Base-by-base conservation (phyloP, 2,329 filamentous ascomycete genomes). In the Colletotrichum endophyticum region DNA sequence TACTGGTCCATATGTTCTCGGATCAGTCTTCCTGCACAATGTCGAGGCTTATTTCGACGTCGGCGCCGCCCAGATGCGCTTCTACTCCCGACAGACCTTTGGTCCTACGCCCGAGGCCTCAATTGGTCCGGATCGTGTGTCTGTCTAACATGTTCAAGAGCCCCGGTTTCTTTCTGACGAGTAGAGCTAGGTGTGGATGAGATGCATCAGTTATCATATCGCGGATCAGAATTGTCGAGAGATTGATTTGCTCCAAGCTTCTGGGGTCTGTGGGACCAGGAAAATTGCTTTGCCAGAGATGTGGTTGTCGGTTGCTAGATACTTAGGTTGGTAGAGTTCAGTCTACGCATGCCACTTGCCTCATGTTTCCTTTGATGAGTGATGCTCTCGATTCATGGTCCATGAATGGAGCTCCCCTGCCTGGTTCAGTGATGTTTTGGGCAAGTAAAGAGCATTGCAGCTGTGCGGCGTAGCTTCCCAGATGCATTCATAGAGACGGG, bases 21-120 rank as follows among this genome's bases (percentile, higher is more conserved):
- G 89, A 0, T 86, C 88, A 39, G 85, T 85, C 8, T 91, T 90
- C 73, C 80, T 91, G 75, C 86, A 89, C 80, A 90, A 88, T 71
- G 87, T 88, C 4, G 80, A 91, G 67, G 86, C 86, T 1, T 87
- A 90, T 1, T 89, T 88, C 78, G 87, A 89, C 74, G 81, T 88
- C 19, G 87, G 87, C 1, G 86, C 82, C 8, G 86, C 83, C n/a
- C 81, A 87, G 81, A 86, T 89, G 84, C 84, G 86, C 6, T 87
- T 89, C 80, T 87, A 87, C 49, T 73, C 71, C 56, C 78, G 79
- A 22, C 62, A 79, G n/a, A 56, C 56, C 5, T 77, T 56, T n/a
- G 77, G 76, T 22, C 61, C 66, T 9, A 78, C 70, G 4, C 77
- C 77, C 13, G n/a, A 66, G 16, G 66, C 25, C 62, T 72, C 56